Percentiles rank a stretch among this genome's conserved stretches.
These are phyloP conservation scores for Annona cherimola DNA, from an alignment of 164 flowering plant species.

Conservation along the genomic window DNA sequence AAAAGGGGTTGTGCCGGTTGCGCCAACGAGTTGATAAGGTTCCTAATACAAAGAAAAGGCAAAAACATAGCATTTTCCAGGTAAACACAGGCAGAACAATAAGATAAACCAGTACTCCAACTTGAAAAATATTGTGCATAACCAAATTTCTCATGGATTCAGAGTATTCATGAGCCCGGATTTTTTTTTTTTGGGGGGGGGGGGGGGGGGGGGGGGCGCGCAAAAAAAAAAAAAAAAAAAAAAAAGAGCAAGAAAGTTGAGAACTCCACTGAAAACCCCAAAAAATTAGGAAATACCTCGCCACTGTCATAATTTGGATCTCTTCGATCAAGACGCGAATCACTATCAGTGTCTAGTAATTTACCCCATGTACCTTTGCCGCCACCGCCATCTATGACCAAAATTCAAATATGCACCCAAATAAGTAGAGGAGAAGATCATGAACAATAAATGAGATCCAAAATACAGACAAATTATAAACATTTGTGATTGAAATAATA, in stretches of 20 bases:
- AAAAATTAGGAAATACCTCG: constrained; percentile 48
- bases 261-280: not conserved
- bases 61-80: not conserved
- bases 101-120: not conserved
- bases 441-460: not conserved
- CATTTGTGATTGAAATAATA: not conserved
- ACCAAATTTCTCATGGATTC: not conserved
- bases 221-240: not conserved
- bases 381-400: constrained; percentile 85
- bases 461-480: not conserved
- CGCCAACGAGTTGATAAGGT: constrained; percentile 87
- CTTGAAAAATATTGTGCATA: not conserved
- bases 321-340: constrained; percentile 74
- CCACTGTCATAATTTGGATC: constrained; percentile 99
- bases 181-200: not conserved
- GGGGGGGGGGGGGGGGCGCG: no score
- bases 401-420: not conserved
- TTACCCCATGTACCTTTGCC: constrained; percentile 99
- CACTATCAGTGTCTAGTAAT: constrained; percentile 80
- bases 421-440: not conserved
- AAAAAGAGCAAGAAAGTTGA: not conserved
- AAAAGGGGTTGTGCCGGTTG: constrained; percentile 69
- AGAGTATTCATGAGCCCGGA: not conserved
- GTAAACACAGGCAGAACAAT: no score
- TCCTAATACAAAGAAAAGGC: constrained; percentile 41